Base-by-base conservation (phyloP, 805 yeast species). In the Yarrowia divulgata region DNA sequence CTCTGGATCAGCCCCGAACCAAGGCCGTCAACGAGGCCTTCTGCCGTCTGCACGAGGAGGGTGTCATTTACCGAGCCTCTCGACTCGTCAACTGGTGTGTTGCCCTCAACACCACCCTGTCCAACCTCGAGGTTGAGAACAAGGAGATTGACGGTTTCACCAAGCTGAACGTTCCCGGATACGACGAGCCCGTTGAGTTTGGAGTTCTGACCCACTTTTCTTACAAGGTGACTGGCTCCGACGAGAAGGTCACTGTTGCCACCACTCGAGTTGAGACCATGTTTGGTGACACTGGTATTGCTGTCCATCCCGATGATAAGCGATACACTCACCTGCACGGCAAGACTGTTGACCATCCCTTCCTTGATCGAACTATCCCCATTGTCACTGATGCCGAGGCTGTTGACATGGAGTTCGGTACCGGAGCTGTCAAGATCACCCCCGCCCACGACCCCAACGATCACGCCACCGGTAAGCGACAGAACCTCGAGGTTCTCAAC, bases 371-470 rank as follows among this genome's bases (percentile, higher is more conserved):
- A 79, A 83, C 87, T 77, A 80, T 95, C 68, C 99, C 99, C 73
- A 91, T 95, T 77, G 82, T 95, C 71, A 87, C 93, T 67, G 99
- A 95, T 79, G 78, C 88, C 48, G 97, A 91, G 80, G 95, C 98
- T 49, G 99, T 95, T 73, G 99, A 95, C 80, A 95, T 95, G 98
- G 97, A 91, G 79, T 95, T 95, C 74, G 99, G 99, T 85, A 95
- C 99, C 72, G 99, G 99, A 89, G 99, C 99, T 62, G 99, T 95
- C 72, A 95, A 95, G 82, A 95, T 95, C 78, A 95, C 99, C 14
- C 99, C 99, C 71, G 98, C 97, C 54, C 99, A 95, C 81, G 99
- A 95, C 81, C 90, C 88, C 76, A 95, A 95, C 85, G 99, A 95
- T 91, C 93, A 91, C 85, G 85, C 84, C 77, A 92, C 97, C 68